These are phyloP conservation scores for Orbilia quercus DNA, from an alignment of 2,329 filamentous ascomycete genomes.

Conservation along the genomic window DNA sequence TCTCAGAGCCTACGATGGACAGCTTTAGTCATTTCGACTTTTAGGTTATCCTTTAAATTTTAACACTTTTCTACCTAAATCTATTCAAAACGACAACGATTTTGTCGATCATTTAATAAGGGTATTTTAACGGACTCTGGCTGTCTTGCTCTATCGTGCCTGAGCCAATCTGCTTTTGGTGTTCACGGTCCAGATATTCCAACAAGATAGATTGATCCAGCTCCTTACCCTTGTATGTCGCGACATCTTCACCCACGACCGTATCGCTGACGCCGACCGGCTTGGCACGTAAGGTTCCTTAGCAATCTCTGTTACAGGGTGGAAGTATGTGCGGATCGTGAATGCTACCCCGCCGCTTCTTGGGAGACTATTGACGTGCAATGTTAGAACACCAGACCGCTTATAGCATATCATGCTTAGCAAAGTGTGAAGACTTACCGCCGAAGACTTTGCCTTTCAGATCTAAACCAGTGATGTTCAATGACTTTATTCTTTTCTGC, in stretches of 20 bases:
- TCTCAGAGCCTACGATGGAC: slow-evolving; percentile 90
- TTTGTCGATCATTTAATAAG: too few species aligned
- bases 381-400: slow-evolving; percentile 61
- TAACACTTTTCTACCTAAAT: too few species aligned
- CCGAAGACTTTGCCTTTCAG: slow-evolving; percentile 77
- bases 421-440: slow-evolving; percentile 67
- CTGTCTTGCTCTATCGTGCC: slow-evolving; percentile 70
- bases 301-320: slow-evolving; percentile 74
- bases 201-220: slow-evolving; percentile 78
- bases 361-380: slow-evolving; percentile 18
- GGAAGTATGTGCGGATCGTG: slow-evolving; percentile 83
- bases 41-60: slow-evolving; percentile 63
- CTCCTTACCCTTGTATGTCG: slow-evolving; percentile 80
- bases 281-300: slow-evolving; percentile 82
- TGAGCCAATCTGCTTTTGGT: slow-evolving; percentile 76
- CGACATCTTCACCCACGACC: slow-evolving; percentile 86
- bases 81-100: too few species aligned
- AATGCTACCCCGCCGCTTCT: slow-evolving; percentile 67
- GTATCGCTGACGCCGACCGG: slow-evolving; percentile 77
- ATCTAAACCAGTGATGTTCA: slow-evolving; percentile 79
- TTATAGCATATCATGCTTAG: slow-evolving; percentile 42
- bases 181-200: slow-evolving; percentile 79
- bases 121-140: slow-evolving; percentile 67
- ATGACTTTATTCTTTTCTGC: slow-evolving; percentile 79
- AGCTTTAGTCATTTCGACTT: slow-evolving; percentile 95